Percentiles rank a stretch among this genome's conserved stretches.
These are phyloP conservation scores for Rhizopus sp. DNA, from an alignment of 371 early-diverging fungal species.

Conservation along the genomic window DNA sequence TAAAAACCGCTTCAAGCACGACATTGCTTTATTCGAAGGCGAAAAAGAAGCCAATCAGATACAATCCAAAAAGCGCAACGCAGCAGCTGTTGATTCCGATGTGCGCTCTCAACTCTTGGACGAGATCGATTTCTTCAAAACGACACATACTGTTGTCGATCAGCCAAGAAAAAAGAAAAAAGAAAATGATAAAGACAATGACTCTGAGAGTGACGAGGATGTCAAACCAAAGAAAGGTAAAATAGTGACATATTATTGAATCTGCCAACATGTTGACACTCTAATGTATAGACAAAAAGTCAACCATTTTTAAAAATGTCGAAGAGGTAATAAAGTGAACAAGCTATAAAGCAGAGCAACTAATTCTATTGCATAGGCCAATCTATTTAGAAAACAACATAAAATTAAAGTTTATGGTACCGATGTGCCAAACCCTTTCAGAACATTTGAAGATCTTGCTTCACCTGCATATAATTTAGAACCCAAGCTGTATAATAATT, in stretches of 20 bases:
- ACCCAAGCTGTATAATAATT: conserved; percentile 67
- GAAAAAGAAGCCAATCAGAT: conserved; percentile 24
- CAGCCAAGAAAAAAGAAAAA: conserved; percentile 3
- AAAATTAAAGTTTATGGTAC: conserved; percentile 84
- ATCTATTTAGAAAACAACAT: conserved; percentile 66
- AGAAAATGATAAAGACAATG: neutral
- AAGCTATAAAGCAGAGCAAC: conserved; percentile 2
- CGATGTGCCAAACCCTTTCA: conserved; percentile 86
- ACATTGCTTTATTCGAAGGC: conserved; percentile 71
- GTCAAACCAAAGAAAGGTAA: conserved; percentile 6
- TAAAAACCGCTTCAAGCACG: conserved; percentile 73
- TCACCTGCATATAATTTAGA: conserved; percentile 70
- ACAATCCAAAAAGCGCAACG: conserved; percentile 31
- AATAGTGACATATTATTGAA: neutral
- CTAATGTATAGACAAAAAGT: conserved; percentile 5
- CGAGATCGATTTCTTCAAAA: conserved; percentile 51
- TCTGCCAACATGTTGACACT: neutral
- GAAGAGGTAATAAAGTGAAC: conserved; percentile 18
- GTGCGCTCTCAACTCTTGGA: conserved; percentile 37
- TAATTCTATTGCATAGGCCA: conserved; percentile 22
- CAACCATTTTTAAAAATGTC: conserved; percentile 26
- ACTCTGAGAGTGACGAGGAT: neutral
- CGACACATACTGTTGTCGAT: conserved; percentile 32
- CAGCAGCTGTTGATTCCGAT: conserved; percentile 38
- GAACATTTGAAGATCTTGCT: conserved; percentile 76